Evolutionary conservation across 192 early-diverging fungal genomes (phyloP).

Genomic region (Nowakowskiella sp.): DNA sequence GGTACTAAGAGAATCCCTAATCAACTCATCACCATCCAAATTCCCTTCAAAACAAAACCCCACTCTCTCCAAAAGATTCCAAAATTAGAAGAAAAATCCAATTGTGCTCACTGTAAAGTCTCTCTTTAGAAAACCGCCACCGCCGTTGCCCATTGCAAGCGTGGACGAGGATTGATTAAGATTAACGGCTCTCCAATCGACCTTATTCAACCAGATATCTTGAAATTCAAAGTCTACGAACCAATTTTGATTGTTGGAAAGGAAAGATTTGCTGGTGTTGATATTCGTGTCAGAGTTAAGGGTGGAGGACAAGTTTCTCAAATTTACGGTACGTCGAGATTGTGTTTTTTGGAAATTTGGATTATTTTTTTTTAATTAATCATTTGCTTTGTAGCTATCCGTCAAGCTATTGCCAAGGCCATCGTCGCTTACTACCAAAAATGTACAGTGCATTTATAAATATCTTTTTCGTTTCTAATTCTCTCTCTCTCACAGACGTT

Average conservation of each 20-base stretch:
- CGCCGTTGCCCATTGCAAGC: slow-evolving; percentile 98
- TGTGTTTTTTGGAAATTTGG: slow-evolving; percentile 1
- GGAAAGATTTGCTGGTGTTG: slow-evolving; percentile 91
- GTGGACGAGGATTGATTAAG: slow-evolving; percentile 93
- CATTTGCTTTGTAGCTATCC: slow-evolving; percentile 55
- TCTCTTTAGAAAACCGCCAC: slow-evolving; percentile 87
- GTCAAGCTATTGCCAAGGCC: slow-evolving; percentile 98
- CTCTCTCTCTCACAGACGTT: slow-evolving; percentile 45
- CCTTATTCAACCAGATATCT: slow-evolving; percentile 92
- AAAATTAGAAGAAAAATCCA: too few relatives aligned
- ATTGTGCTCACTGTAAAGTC: too few relatives aligned
- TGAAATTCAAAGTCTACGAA: slow-evolving; percentile 98
- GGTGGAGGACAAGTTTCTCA: slow-evolving; percentile 98
- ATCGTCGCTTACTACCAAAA: slow-evolving; percentile 99
- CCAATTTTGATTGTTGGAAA: slow-evolving; percentile 91
- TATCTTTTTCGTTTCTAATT: slow-evolving; percentile 11
- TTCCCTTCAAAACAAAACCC: not conserved
- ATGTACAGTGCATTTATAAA: slow-evolving; percentile 44
- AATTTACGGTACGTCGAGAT: slow-evolving; percentile 63
- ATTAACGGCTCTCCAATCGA: slow-evolving; percentile 95
- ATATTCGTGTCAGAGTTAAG: slow-evolving; percentile 93
- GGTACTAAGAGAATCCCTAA: slow-evolving; percentile 23
- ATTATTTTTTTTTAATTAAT: not conserved
- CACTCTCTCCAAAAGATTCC: slow-evolving; percentile 1
- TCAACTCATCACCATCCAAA: not conserved